Base-by-base conservation (phyloP, 352 stramenopile genomes). In the Thraustotheca clavata region DNA sequence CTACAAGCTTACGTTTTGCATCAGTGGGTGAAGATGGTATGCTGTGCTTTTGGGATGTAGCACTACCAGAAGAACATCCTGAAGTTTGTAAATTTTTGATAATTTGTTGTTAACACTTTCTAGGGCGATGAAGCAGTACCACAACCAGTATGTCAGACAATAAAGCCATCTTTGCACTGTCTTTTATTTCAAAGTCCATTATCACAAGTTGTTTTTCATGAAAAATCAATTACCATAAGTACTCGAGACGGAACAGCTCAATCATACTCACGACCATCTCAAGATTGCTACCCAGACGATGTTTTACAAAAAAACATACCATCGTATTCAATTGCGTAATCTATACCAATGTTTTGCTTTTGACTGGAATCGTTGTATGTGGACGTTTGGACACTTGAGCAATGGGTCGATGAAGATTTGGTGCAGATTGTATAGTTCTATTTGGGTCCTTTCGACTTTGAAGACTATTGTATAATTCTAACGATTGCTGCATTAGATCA, bases 21-120 rank as follows among this genome's bases (percentile, higher is more conserved):
- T 65, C 57, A 5, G 57, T 65, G 5, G 57, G 57, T 18, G 57
- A 65, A 65, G 57, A 65, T 33, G 57, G 57, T 22, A 35, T 65
- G 22, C 39, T 65, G 7, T 55, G 38, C 43, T 33, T 65, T 16
- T 65, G 57, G 57, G 57, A 65, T 46, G 46, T 65, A 4, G 24
- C 38, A 6, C 36, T 55, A 32, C 20, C 36, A 18, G 3, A 65
- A 9, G 57, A 47, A 39, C 14, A 18, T 29, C 29, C n/a, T 8
- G 20, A 54, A 43, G 11, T 52, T 11, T 11, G 46, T 52, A 32
- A n/a, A 65, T 18, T 18, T 54, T 18, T n/a, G 18, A n/a, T 39
- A n/a, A 7, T 18, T n/a, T 48, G 8, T 63, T 12, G 14, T 18
- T 18, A 36, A 65, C 40, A 46, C 52, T 16, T 34, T 20, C 4